Evolutionary conservation across 768 basidiomycete genomes (phyloP), one percentile per base, ranked within the genome.

Genomic region (Xerocomellus chrysenteron): DNA sequence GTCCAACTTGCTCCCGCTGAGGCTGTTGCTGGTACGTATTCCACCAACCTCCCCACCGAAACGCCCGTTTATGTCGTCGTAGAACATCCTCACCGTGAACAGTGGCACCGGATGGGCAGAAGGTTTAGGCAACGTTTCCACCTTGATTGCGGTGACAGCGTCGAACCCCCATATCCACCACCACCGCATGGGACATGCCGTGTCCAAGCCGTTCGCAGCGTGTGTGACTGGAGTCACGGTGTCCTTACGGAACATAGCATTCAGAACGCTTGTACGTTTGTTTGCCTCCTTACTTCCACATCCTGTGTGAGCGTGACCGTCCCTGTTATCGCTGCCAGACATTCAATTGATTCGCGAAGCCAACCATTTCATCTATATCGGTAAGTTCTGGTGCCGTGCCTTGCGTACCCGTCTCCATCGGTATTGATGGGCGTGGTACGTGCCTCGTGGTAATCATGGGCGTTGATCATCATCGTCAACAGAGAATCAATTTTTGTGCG

Each of bases 171-270:
- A 16, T 82, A 84, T 57, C 60, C 72, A 2, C 73, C 74, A 8
- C 80, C 74, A 8, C 80, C 78, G 0, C 75, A 80, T 32, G 81
- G 81, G 2, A 78, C 77, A 9, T 88, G 87, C 65, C 76, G 76
- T 35, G 87, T 93, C 17, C 93, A 98, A 76, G 92, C 82, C 16
- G 80, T 92, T 42, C 82, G 96, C 52, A 92, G 89, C 58, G 90
- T 94, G 21, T 85, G 80, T 2, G 96, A 98, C 73, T 99, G 96
- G 96, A 90, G 87, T 65, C 92, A 94, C 64, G 96, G 95, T 3
- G 90, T 94, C 36, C 77, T 95, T 60, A 88, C 83, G 4, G 96
- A 98, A 71, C 82, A 85, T 56, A 94, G 91, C 71, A 93, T 98
- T 57, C 95, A 97, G 74, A 89, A 93, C 63, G 95, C 96, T 46